A percentile compares a stretch with the other conserved stretches of the same genome.
Conservation (phyloP, 2,329 filamentous ascomycete genomes). For the Geoglossum cookeanum region DNA sequence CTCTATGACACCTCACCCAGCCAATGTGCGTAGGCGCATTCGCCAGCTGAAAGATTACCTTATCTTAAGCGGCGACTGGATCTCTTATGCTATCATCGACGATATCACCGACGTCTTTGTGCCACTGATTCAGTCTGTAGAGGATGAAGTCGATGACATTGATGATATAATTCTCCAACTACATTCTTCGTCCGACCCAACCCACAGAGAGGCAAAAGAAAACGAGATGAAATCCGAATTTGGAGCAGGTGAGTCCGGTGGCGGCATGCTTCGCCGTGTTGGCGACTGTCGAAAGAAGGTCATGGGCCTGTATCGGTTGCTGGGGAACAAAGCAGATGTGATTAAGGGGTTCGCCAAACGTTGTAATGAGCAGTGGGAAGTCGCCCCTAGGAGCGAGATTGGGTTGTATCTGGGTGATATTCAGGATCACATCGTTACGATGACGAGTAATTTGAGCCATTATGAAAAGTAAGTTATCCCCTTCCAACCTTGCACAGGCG, state of each 20-base stretch:
- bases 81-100: slow-evolving; percentile 93
- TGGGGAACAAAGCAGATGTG: slow-evolving; percentile 95
- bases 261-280: slow-evolving; percentile 84
- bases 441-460: slow-evolving; percentile 89
- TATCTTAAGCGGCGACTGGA: slow-evolving; percentile 88
- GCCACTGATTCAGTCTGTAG: slow-evolving; percentile 78
- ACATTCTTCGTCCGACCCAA: slow-evolving; percentile 38
- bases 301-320: slow-evolving; percentile 79
- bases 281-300: slow-evolving; percentile 94
- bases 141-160: slow-evolving; percentile 93
- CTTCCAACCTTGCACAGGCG: slow-evolving; percentile 7
- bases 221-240: slow-evolving; percentile 17
- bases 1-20: slow-evolving; percentile 84
- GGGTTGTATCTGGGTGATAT: slow-evolving; percentile 97
- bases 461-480: slow-evolving; percentile 64
- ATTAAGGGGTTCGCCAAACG: slow-evolving; percentile 98
- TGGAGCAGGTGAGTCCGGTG: slow-evolving; percentile 27
- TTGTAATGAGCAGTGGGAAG: slow-evolving; percentile 95
- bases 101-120: slow-evolving; percentile 96
- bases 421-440: slow-evolving; percentile 96
- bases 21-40: slow-evolving; percentile 85
- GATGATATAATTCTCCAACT: slow-evolving; percentile 77
- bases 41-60: slow-evolving; percentile 88
- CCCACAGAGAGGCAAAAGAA: slow-evolving; percentile 16
- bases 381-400: slow-evolving; percentile 86